phyloP scores from a whole-genome alignment of 2,329 filamentous ascomycete species.

The Talaromyces piceae region DNA sequence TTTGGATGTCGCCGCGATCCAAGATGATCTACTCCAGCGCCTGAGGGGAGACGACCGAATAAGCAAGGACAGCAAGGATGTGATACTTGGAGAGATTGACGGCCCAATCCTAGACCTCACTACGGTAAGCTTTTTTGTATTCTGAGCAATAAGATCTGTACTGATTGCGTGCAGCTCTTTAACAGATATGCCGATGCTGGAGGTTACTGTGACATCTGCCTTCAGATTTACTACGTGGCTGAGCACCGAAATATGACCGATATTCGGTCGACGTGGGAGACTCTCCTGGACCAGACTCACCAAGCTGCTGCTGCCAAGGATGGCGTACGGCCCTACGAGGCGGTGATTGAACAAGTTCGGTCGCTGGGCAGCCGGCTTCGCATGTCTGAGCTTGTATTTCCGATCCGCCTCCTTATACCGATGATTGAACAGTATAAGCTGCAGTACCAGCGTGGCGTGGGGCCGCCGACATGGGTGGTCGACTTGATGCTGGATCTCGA shows the following conservation, averaged over 20 bases:
- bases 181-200: slow-evolving; percentile 86
- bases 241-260: slow-evolving; percentile 84
- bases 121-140: slow-evolving; percentile 53
- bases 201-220: slow-evolving; percentile 85
- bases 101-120: slow-evolving; percentile 70
- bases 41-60: slow-evolving; percentile 67
- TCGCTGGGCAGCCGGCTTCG: slow-evolving; percentile 50
- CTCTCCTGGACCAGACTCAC: slow-evolving; percentile 68
- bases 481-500: slow-evolving; percentile 59
- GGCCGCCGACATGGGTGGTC: slow-evolving; percentile 51
- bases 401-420: slow-evolving; percentile 46
- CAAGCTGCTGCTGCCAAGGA: slow-evolving; percentile 41
- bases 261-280: slow-evolving; percentile 77
- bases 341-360: slow-evolving; percentile 47
- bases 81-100: slow-evolving; percentile 63
- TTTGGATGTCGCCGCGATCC: slow-evolving; percentile 88
- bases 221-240: slow-evolving; percentile 85
- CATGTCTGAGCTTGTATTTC: slow-evolving; percentile 50
- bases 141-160: background rate
- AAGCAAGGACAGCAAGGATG: slow-evolving; percentile 51
- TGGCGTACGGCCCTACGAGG: slow-evolving; percentile 41
- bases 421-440: slow-evolving; percentile 50
- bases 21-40: slow-evolving; percentile 80
- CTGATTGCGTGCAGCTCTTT: slow-evolving; percentile 58
- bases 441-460: slow-evolving; percentile 41